Base-by-base conservation (phyloP, 1,284 basidiomycete genomes). In the Malassezia psittaci region DNA sequence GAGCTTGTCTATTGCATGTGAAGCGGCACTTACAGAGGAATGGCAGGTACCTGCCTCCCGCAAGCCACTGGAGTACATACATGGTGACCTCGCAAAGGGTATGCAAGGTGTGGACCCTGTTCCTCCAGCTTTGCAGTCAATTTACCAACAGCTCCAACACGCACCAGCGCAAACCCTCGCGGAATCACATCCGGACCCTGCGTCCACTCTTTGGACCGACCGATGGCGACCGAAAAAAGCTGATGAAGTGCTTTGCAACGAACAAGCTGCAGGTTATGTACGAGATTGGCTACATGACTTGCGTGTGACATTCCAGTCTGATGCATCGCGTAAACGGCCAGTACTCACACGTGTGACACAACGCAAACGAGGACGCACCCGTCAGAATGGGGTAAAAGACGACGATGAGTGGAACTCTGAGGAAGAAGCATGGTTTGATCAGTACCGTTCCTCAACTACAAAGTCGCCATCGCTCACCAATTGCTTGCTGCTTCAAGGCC, bases 401-500 rank as follows among this genome's bases (percentile, higher is more conserved):
- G 58, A 66, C 11, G 60, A 57, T 6, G 52, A 60, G 19, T 44
- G 33, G 40, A 51, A 51, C 24, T 49, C 48, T 13, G 61, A 64
- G 2, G 59, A 62, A 33, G 59, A 65, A 1, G 57, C 48, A 10
- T 67, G 59, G 59, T 65, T 65, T 46, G 57, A 46, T 18, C 62
- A 61, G 52, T 69, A 65, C 41, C 48, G 57, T 11, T 29, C 48
- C 12, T 34, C 48, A 33, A 9, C 37, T 15, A 3, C 13, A n/a
- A 18, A 15, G 15, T 15, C 18, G 41, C 12, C 42, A 13, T 29
- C 33, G 13, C 59, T 67, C 11, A 63, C 61, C 2, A 68, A 72
- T 54, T 67, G 67, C 59, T 63, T 72, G 15, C 24, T 98, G 2
- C 80, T 99, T 24, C 70, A 78, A 19, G 94, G 94, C 0, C 88